phyloP scores from a whole-genome alignment of 2,329 filamentous ascomycete species.

The Botrytis cinerea region DNA sequence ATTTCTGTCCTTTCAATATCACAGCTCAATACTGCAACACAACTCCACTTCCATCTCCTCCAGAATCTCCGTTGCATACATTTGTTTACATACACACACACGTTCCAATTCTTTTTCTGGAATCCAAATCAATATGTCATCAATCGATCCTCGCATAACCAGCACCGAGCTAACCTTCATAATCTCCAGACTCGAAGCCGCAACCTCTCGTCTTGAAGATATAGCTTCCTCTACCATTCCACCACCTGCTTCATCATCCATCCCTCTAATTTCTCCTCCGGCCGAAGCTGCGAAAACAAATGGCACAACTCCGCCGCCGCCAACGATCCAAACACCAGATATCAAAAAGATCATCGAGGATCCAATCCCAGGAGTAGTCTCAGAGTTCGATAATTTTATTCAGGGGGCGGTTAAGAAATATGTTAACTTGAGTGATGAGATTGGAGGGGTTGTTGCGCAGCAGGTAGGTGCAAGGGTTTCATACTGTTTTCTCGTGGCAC shows the following conservation, averaged over 20 bases:
- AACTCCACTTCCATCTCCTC: background rate
- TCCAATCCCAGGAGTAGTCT: conserved; percentile 70
- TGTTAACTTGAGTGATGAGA: conserved; percentile 72
- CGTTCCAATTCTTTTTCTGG: conserved; percentile 1
- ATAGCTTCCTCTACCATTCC: conserved; percentile 79
- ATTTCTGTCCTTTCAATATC: conserved; percentile 19
- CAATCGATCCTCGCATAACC: conserved; percentile 34
- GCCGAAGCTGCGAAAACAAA: conserved; percentile 49
- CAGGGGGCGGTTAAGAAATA: conserved; percentile 73
- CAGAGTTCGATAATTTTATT: conserved; percentile 84
- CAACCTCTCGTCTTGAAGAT: conserved; percentile 93
- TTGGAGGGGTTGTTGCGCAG: conserved; percentile 77
- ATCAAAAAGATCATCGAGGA: conserved; percentile 48
- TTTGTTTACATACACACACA: conserved; percentile 3
- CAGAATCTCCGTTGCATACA: background rate
- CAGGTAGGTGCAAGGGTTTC: conserved; percentile 59
- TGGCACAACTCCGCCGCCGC: conserved; percentile 41
- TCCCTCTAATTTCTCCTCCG: conserved; percentile 32
- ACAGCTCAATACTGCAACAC: background rate
- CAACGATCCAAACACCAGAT: background rate
- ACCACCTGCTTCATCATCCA: conserved; percentile 45
- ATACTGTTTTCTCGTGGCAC: background rate
- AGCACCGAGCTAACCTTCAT: conserved; percentile 38
- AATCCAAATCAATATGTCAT: conserved; percentile 31
- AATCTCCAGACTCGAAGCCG: conserved; percentile 82